These are phyloP conservation scores for Panicum hallii DNA, from an alignment of 202 grass and related monocot genomes.

Conservation along the genomic window DNA sequence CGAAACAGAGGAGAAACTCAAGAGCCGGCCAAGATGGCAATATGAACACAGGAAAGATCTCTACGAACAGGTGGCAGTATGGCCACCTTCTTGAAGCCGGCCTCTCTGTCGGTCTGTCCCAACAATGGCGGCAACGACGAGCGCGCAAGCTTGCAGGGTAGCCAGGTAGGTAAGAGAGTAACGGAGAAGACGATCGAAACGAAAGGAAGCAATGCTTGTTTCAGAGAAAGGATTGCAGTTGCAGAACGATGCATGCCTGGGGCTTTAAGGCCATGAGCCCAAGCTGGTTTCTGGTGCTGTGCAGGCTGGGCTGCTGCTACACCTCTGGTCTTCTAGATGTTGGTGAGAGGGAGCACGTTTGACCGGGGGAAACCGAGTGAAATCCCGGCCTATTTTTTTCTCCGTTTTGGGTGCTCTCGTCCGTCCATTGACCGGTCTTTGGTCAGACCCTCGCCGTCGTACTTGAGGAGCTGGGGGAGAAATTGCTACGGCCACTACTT, in stretches of 20 bases:
- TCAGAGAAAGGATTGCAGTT: slow-evolving; percentile 5
- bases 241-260: neutral
- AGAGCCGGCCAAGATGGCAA: neutral
- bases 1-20: slow-evolving; percentile 18
- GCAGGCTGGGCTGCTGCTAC: neutral
- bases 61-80: neutral
- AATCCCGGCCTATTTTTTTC: neutral
- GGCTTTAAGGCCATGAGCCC: slow-evolving; percentile 1
- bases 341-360: slow-evolving; percentile 47
- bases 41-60: slow-evolving; percentile 7
- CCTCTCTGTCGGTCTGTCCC: neutral
- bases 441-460: slow-evolving; percentile 50
- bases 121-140: slow-evolving; percentile 1
- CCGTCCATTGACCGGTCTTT: slow-evolving; percentile 52
- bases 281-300: slow-evolving; percentile 7
- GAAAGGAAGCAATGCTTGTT: neutral
- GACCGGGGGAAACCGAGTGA: slow-evolving; percentile 55
- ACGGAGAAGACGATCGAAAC: neutral
- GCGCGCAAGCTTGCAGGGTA: neutral
- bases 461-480: neutral
- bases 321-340: neutral
- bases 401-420: neutral
- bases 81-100: neutral
- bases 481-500: slow-evolving; percentile 26
- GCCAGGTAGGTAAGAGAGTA: neutral